Evolutionary conservation across 257 asterid species (phyloP), one percentile per base, ranked within the genome.

Genomic region (Plantago ovata): DNA sequence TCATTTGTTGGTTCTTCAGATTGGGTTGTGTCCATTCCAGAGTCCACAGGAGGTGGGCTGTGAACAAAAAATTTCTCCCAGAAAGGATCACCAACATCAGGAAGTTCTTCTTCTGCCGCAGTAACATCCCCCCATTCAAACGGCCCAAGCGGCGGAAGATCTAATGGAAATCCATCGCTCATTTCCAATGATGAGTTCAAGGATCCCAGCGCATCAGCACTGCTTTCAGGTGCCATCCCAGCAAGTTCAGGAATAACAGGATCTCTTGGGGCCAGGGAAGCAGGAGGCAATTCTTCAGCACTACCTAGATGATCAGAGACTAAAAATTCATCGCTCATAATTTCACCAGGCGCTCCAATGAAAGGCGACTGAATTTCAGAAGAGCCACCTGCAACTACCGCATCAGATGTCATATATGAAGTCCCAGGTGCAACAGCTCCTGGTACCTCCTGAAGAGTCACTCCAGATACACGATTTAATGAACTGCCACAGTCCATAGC

Each of bases 91-190:
- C 68, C 66, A 20, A 83, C 75, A 39, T 71, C 85, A 43, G 94
- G 96, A 76, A 87, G 94, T 38, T 78, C 87, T 48, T 83, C 94
- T n/a, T n/a, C n/a, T n/a, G n/a, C n/a, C n/a, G n/a, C 60, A 87
- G 64, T 67, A 85, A 66, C 45, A 50, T 38, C 60, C 9, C 80
- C 91, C 98, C 96, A 92, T 19, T 82, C 96, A 33, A 83, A 57
- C n/a, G n/a, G n/a, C n/a, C n/a, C n/a, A n/a, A n/a, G n/a, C n/a
- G n/a, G n/a, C n/a, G n/a, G n/a, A n/a, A 79, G 69, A 28, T 84
- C 92, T 42, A 84, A 71, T 0, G 72, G 75, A 20, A 75, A 55
- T 21, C 68, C 64, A 21, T 16, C 77, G 19, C 72, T 61, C 47
- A 43, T 76, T 22, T 53, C 60, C 58, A 73, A n/a, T 63, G 84